Percentiles rank a stretch among this genome's conserved stretches.
These are phyloP conservation scores for Solidago caesia DNA, from an alignment of 129 eudicot genomes.

Conservation along the genomic window DNA sequence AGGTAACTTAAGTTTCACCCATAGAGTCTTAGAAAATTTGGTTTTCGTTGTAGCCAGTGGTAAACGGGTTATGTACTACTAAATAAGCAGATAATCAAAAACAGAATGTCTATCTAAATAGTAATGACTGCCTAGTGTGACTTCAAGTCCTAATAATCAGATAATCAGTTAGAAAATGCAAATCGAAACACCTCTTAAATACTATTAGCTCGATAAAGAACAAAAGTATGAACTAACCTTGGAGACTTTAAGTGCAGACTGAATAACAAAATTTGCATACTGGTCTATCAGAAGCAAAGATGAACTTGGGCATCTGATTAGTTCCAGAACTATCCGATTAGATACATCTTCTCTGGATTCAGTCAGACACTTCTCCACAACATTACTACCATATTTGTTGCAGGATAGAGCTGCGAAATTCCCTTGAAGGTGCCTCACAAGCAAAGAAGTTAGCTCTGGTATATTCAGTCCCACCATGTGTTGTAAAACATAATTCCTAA, in stretches of 20 bases:
- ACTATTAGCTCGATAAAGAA: background rate
- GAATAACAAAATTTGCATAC: slow-evolving; percentile 71
- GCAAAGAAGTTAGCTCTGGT: slow-evolving; percentile 44
- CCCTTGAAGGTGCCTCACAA: slow-evolving; percentile 53
- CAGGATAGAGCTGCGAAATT: slow-evolving; percentile 47
- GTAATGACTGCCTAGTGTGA: background rate
- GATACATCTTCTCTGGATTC: slow-evolving; percentile 45
- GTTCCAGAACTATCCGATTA: slow-evolving; percentile 44
- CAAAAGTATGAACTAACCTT: slow-evolving; percentile 41
- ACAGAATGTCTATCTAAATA: slow-evolving; percentile 1
- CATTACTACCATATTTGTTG: slow-evolving; percentile 77
- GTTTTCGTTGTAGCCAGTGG: background rate
- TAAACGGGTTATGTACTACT: background rate
- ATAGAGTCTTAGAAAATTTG: background rate
- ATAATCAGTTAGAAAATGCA: background rate
- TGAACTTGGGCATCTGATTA: slow-evolving; percentile 45
- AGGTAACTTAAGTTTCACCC: background rate
- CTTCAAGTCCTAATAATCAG: too few relatives aligned
- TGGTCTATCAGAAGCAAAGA: slow-evolving; percentile 58
- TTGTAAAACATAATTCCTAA: slow-evolving; percentile 80
- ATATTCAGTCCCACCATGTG: slow-evolving; percentile 53
- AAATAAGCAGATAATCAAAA: background rate
- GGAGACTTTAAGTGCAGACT: slow-evolving; percentile 54
- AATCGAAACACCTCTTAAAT: slow-evolving; percentile 5
- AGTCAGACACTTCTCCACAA: slow-evolving; percentile 61